A percentile compares a stretch with the other conserved stretches of the same genome.
Conservation (phyloP, 2,329 filamentous ascomycete genomes). For the Claviceps pusilla region DNA sequence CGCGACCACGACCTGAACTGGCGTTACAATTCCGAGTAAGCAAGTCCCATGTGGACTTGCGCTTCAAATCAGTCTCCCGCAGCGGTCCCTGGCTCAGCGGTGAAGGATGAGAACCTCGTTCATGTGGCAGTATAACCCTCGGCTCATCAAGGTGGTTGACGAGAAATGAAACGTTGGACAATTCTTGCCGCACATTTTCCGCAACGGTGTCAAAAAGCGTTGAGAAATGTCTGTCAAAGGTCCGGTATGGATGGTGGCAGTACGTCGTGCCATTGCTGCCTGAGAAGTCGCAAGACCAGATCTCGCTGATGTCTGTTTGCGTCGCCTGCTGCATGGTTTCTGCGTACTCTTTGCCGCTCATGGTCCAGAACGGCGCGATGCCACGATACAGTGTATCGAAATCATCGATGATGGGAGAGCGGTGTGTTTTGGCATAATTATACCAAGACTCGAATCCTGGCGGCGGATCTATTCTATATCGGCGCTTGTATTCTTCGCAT, state of each 20-base stretch:
- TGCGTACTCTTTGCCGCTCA: constrained; percentile 21
- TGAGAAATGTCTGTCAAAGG: constrained; percentile 20
- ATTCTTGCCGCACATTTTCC: constrained; percentile 7
- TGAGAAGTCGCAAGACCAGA: constrained; percentile 23
- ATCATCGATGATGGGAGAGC: constrained; percentile 34
- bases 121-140: constrained; percentile 21
- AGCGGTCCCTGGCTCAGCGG: not conserved
- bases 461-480: constrained; percentile 29
- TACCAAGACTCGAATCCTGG: constrained; percentile 32
- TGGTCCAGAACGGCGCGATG: constrained; percentile 25
- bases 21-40: not conserved
- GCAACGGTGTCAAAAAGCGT: constrained; percentile 8
- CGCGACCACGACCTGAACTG: not conserved
- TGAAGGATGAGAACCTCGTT: not conserved
- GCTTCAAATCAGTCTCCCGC: not conserved
- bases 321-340: constrained; percentile 15
- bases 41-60: not conserved
- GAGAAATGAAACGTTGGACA: constrained; percentile 16
- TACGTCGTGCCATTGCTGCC: constrained; percentile 12
- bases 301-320: constrained; percentile 14
- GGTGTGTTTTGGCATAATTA: constrained; percentile 21
- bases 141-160: constrained; percentile 36
- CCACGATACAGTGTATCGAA: constrained; percentile 28
- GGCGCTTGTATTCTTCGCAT: constrained; percentile 24
- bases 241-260: constrained; percentile 20